Evolutionary conservation across 129 eudicot species (phyloP), one percentile per base, ranked within the genome.

Genomic region (Pseudognaphalium luteoalbum): DNA sequence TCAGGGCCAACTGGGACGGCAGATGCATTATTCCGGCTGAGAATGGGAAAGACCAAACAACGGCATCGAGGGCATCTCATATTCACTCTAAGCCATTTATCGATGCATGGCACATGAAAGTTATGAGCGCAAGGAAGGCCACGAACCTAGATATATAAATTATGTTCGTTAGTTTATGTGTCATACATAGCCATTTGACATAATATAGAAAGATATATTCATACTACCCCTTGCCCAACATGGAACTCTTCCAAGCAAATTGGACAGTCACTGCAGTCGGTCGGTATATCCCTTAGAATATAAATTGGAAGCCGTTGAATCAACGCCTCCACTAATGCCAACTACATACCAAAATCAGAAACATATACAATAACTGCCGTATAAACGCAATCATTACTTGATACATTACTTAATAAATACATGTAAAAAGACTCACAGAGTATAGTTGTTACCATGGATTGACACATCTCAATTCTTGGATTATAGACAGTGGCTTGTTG

Each of bases 91-190:
- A 94, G 99, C 99, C 99, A 94, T 84, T 86, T 88, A 64, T 94
- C 99, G 64, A 94, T 94, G 90, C 99, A 94, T 78, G 85, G 90
- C 68, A 94, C 89, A 63, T 94, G 99, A 77, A 94, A 94, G 67
- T 86, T 91, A 85, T 94, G 99, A 25, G 99, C 99, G 76, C 99
- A 94, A 15, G 97, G 97, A 62, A 94, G 93, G 6, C 99, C 99
- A 16, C 97, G 93, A 68, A 94, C 99, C 99, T 94, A 82, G 14
- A 79, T 65, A 79, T 65, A 28, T 29, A 37, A 64, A 72, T 21
- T 62, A 6, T 7, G 33, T 14, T 65, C 19, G 47, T 76, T 33
- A 56, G 50, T 62, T 17, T 2, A 29, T 1, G 11, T 32, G 42
- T 32, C 32, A 34, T 32, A 42, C 20, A 16, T 64, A 6, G 8